Base-by-base conservation (phyloP, 1,139 yeast genomes). In the Kodamaea ohmeri region DNA sequence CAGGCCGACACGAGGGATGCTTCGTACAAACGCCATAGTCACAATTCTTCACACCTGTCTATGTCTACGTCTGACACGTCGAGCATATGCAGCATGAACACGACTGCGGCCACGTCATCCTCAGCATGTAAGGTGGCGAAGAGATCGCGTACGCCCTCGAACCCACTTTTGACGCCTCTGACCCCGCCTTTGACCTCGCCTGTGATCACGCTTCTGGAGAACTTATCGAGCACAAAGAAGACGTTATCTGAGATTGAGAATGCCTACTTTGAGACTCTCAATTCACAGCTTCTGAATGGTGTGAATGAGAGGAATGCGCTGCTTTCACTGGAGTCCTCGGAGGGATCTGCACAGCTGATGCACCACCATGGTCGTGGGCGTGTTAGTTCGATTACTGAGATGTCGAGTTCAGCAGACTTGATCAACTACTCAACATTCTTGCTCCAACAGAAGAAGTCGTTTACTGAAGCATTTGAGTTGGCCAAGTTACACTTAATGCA, bases 111-210 rank as follows among this genome's bases (percentile, higher is more conserved):
- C 11, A 25, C 33, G 11, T 12, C 17, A 8, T 6, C 24, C 9
- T 30, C 30, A 31, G 32, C 31, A n/a, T 11, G 12, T 35, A 43
- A 42, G 28, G 27, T 26, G 17, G 9, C 44, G 2, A 39, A 37
- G 26, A 29, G 47, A 18, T 42, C 49, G 2, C 32, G 49, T 17
- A 44, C 48, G 6, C 38, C 45, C 11, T 48, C 52, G 13, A 47
- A 42, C 34, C 36, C 39, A 26, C 32, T 46, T 12, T 39, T 46
- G 32, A 48, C 58, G 6, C 58, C 71, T 0, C 52, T 65, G 12
- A 65, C 71, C 3, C 68, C 72, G 1, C 62, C 67, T 2, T 49
- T 60, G 28, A 51, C 62, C 27, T 67, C 71, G 21, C 75, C 76
- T 26, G 57, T 68, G 28, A 64, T 71, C 27, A 68, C 73, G 1